A percentile compares a stretch with the other conserved stretches of the same genome.
Conservation (phyloP, 2,329 filamentous ascomycete genomes). For the Colletotrichum liriopes region DNA sequence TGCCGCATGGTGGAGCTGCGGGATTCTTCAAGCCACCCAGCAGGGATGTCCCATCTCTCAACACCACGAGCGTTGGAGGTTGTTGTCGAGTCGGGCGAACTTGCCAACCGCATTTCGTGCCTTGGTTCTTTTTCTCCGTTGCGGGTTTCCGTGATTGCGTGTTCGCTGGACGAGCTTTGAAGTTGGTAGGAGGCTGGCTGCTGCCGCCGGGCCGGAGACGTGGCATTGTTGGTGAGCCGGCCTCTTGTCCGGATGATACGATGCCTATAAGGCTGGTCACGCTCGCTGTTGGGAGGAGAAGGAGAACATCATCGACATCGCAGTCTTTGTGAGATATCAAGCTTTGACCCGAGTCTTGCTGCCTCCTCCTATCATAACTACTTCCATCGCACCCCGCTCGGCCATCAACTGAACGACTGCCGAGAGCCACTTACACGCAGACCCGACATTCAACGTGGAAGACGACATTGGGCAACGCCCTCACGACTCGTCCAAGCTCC, state of each 20-base stretch:
- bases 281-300: background rate
- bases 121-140: background rate
- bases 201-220: background rate
- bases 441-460: background rate
- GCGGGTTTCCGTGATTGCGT: background rate
- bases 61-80: background rate
- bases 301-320: background rate
- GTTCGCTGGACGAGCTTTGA: background rate
- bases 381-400: background rate
- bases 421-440: background rate
- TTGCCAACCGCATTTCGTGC: background rate
- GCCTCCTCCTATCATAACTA: background rate
- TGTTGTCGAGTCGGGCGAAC: background rate
- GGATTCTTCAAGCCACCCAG: constrained; percentile 11
- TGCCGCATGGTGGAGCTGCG: background rate
- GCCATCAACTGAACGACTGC: background rate
- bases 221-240: background rate
- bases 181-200: background rate
- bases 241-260: background rate
- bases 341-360: background rate
- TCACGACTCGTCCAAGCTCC: background rate
- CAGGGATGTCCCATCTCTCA: background rate
- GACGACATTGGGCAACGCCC: background rate
- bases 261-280: constrained; percentile 9
- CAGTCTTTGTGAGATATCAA: background rate